Evolutionary conservation across 139 green algal species (phyloP).

Genomic region (Coelastrella sp.): DNA sequence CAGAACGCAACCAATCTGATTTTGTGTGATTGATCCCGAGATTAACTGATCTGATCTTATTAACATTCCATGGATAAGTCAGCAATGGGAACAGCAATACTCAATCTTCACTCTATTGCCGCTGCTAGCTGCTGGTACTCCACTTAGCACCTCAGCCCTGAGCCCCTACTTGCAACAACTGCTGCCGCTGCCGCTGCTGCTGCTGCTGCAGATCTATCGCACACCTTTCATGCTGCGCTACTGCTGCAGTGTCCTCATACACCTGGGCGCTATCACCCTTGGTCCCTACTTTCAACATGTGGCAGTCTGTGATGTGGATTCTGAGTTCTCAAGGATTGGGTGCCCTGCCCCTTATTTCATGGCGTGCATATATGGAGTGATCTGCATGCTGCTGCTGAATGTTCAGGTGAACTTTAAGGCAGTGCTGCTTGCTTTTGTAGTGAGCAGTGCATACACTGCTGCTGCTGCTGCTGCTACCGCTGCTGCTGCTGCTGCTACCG

Average conservation of each 20-base stretch:
- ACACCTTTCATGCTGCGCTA: conserved; percentile 48
- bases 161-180: background rate
- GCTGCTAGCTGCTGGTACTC: background rate
- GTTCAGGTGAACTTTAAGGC: conserved; percentile 24
- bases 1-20: too few relatives aligned
- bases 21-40: too few relatives aligned
- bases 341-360: conserved; percentile 47
- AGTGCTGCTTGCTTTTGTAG: background rate
- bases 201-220: conserved; percentile 35
- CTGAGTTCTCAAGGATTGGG: background rate
- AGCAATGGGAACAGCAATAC: too few relatives aligned
- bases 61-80: too few relatives aligned
- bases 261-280: conserved; percentile 32
- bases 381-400: conserved; percentile 50
- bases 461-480: background rate
- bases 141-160: background rate
- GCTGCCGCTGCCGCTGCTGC: background rate
- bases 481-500: background rate
- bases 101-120: too few relatives aligned
- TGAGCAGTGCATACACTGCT: background rate
- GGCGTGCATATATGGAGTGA: conserved; percentile 44
- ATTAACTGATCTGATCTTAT: too few relatives aligned
- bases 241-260: conserved; percentile 32
- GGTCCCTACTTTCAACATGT: conserved; percentile 43
- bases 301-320: conserved; percentile 30